A percentile compares a stretch with the other conserved stretches of the same genome.
These are phyloP conservation scores for Guyanaporus albipodus DNA, from an alignment of 768 basidiomycete genomes.

Conservation along the genomic window DNA sequence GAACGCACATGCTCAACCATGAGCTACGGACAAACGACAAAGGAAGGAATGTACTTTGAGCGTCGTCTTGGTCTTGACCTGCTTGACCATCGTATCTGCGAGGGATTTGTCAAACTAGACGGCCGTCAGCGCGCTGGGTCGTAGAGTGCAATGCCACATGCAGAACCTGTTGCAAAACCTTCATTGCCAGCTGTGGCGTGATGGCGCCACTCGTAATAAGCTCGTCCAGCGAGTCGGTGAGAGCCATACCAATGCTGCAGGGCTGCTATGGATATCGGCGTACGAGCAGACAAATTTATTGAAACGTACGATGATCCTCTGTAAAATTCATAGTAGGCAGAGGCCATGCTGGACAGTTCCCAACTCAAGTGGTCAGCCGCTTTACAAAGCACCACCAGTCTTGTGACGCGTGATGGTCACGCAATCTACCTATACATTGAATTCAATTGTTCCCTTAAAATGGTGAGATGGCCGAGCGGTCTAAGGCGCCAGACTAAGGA, in stretches of 20 bases:
- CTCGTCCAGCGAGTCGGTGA: conserved; percentile 98
- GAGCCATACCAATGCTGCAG: conserved; percentile 88
- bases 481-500: conserved; percentile 63
- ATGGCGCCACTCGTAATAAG: conserved; percentile 96
- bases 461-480: conserved; percentile 55
- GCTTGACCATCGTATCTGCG: conserved; percentile 87
- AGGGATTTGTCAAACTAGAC: conserved; percentile 92
- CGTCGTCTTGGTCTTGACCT: conserved; percentile 92
- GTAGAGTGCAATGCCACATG: conserved; percentile 10
- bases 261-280: not conserved
- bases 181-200: conserved; percentile 97
- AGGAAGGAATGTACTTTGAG: conserved; percentile 65
- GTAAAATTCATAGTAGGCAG: conserved; percentile 92
- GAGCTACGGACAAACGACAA: not conserved
- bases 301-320: conserved; percentile 79
- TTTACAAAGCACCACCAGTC: conserved; percentile 1
- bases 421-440: too few relatives aligned
- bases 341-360: conserved; percentile 49
- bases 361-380: conserved; percentile 6
- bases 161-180: conserved; percentile 92
- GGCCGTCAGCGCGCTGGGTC: conserved; percentile 12
- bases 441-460: too few relatives aligned
- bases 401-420: conserved; percentile 27
- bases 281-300: not conserved
- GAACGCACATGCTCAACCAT: not conserved